Evolutionary conservation across 371 early-diverging fungal genomes (phyloP), one percentile per base, ranked within the genome.

Genomic region (Saksenaea vasiformis): DNA sequence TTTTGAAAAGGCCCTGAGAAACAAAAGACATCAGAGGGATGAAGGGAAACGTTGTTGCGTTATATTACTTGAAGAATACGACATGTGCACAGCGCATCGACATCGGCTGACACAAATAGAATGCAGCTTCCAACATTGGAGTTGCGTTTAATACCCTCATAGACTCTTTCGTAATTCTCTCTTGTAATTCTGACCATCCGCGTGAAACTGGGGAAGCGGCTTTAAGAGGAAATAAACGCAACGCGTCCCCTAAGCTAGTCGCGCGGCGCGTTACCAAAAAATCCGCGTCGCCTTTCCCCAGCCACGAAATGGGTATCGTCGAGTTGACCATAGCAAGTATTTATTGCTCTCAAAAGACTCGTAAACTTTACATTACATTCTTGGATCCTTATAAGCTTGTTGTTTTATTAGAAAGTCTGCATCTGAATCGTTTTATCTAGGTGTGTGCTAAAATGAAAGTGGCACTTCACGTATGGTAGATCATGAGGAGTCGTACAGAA

Each of bases 31-130:
- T 36, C 36, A 54, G 43, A 60, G 24, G 22, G 34, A 41, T 35
- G 24, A 14, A 22, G 37, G 22, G 37, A 15, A n/a, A n/a, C n/a
- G n/a, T n/a, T n/a, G 36, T 13, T 31, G 54, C 37, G 24, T 60
- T 5, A 58, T 38, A 28, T 14, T 77, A 90, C 93, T 71, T 89
- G 85, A 37, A 96, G 77, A 56, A 95, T 91, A 65, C 87, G 87
- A 67, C 88, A 85, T 1, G 92, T 92, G 74, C 97, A 97, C 13
- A 97, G 77, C 14, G 92, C 86, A 76, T 97, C 97, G 10, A 89
- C 90, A 76, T 95, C 94, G 13, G 89, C 77, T 0, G 91, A 77
- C 3, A 91, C 95, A 70, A 96, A 90, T 38, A 96, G 72, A 15
- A 95, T 78, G 27, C 78, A 78, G 27, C 76, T 79, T 44, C 77